These are phyloP conservation scores for Fusarium sp. DNA, from an alignment of 2,329 filamentous ascomycete species.

Conservation along the genomic window DNA sequence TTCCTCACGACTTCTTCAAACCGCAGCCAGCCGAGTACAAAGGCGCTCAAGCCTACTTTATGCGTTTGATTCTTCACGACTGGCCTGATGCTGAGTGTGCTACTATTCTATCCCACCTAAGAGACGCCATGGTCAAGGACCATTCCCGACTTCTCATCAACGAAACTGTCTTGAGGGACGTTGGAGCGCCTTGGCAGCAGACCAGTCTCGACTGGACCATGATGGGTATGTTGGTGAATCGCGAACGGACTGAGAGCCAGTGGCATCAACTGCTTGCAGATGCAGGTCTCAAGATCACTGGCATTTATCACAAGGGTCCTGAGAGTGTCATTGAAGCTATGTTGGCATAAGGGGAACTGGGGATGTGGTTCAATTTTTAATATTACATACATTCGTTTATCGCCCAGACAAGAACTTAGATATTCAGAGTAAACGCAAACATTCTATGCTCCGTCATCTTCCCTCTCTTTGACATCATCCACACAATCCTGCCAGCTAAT, in stretches of 20 bases:
- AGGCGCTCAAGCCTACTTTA: conserved; percentile 57
- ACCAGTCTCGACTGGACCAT: conserved; percentile 47
- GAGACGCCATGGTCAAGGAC: conserved; percentile 31
- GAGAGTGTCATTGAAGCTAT: conserved; percentile 35
- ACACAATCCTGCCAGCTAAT: conserved; percentile 44
- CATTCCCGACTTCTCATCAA: conserved; percentile 42
- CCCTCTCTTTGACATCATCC: conserved; percentile 41
- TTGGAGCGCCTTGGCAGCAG: conserved; percentile 38
- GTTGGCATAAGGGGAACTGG: neutral
- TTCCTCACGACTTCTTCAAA: conserved; percentile 45
- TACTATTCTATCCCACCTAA: conserved; percentile 47
- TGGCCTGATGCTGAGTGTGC: conserved; percentile 57
- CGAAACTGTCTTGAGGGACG: conserved; percentile 30
- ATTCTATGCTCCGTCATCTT: conserved; percentile 32
- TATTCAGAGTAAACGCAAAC: neutral
- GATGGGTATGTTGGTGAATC: conserved; percentile 44
- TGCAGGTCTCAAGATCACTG: conserved; percentile 24
- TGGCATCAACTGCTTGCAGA: conserved; percentile 31
- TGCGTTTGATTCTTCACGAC: conserved; percentile 62
- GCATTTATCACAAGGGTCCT: conserved; percentile 17
- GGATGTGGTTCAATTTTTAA: neutral
- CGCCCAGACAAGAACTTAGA: neutral
- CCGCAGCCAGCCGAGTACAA: conserved; percentile 38
- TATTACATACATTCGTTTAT: neutral
- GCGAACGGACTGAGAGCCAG: conserved; percentile 38